phyloP scores from a whole-genome alignment of 1,139 yeast genomes.

The Magnusiomyces tetraspermus region DNA sequence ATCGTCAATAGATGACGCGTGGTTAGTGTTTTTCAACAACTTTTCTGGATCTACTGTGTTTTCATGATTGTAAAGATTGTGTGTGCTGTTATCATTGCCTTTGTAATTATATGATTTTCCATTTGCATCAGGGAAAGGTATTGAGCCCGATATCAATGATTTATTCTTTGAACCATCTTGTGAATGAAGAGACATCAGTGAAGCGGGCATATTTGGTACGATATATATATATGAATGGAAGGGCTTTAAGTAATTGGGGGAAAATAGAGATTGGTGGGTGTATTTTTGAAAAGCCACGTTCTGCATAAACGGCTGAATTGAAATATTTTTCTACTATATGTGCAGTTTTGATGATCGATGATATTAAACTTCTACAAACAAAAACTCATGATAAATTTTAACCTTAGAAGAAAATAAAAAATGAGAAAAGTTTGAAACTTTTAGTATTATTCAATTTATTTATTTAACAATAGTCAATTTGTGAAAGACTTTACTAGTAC shows the following conservation, averaged over 20 bases:
- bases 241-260: neutral
- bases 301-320: neutral
- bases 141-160: neutral
- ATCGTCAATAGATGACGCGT: constrained; percentile 12
- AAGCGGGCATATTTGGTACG: neutral
- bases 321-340: neutral
- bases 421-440: no score
- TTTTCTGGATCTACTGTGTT: constrained; percentile 4
- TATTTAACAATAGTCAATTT: no score
- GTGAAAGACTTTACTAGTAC: no score
- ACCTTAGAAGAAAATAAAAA: no score
- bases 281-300: neutral
- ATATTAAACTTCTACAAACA: neutral
- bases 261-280: neutral
- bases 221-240: neutral
- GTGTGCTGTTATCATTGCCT: neutral
- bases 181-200: neutral
- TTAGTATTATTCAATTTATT: no score
- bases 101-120: neutral
- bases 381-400: neutral
- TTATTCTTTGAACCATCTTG: neutral
- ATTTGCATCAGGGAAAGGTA: neutral
- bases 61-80: no score
- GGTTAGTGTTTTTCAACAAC: constrained; percentile 9
- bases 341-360: neutral